Evolutionary conservation across 2,329 filamentous ascomycete species (phyloP), one percentile per base, ranked within the genome.

Genomic region (Diaporthe humulicola): DNA sequence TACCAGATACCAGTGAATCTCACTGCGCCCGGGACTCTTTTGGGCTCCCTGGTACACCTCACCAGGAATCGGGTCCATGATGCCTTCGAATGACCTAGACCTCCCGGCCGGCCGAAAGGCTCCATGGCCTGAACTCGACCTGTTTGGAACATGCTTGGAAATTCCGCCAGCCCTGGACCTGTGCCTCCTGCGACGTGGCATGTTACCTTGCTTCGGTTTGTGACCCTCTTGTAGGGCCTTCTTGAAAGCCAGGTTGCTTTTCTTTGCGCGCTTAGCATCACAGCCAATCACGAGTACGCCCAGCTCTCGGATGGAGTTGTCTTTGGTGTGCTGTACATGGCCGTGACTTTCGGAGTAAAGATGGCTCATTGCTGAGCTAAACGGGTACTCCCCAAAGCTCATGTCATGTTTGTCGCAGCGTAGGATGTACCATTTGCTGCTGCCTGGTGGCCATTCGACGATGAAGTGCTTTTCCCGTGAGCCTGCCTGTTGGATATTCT

Each of bases 401-500:
- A 42, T 22, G n/a, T 42, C 45, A 9, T 72, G 57, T 45, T 72
- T 8, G 17, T 25, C 42, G 17, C 70, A 72, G 38, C 57, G 45
- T 6, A 64, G 22, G 7, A 72, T 64, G 17, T 64, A 72, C 70
- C 70, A 64, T 12, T 19, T 54, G 15, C 40, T 33, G 70, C 33
- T 54, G 3, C 5, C 4, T 4, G 3, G n/a, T 4, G 70, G 70
- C 8, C 25, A 48, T 36, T 38, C 19, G 5, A 64, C 25, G n/a
- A 72, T 72, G 57, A 30, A 64, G 45, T 50, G 60, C 45, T 64
- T 72, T 1, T 72, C 57, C 17, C 30, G 22, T 28, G 54, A 61
- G n/a, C n/a, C 45, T 28, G 19, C 6, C 1, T n/a, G 25, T 7
- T 42, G 42, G 22, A 66, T 28, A 14, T 33, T 38, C 6, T 22